These are phyloP conservation scores for Coemansia sp. DNA, from an alignment of 192 early-diverging fungal species.

Conservation along the genomic window DNA sequence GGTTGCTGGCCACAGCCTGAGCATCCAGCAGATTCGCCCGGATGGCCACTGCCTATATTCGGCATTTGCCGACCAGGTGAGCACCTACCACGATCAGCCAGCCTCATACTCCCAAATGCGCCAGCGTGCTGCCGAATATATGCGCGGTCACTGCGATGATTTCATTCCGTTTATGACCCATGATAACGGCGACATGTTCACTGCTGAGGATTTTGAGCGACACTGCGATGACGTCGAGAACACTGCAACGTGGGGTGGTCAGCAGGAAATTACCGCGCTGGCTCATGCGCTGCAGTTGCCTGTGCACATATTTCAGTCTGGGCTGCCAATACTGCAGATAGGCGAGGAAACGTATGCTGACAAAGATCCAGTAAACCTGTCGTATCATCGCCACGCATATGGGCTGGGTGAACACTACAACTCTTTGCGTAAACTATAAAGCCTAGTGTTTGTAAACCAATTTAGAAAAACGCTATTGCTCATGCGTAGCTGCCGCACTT, in stretches of 20 bases:
- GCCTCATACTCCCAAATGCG: slow-evolving; percentile 68
- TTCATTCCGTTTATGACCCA: slow-evolving; percentile 87
- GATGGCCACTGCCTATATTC: slow-evolving; percentile 97
- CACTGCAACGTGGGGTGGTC: slow-evolving; percentile 92
- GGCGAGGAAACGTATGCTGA: slow-evolving; percentile 67
- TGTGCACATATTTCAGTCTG: slow-evolving; percentile 86
- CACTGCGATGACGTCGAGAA: slow-evolving; percentile 79
- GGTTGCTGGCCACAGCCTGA: slow-evolving; percentile 57
- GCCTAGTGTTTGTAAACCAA: not conserved
- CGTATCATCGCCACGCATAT: slow-evolving; percentile 88
- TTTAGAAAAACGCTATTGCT: not conserved
- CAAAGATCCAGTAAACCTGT: slow-evolving; percentile 68
- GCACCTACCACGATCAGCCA: slow-evolving; percentile 52
- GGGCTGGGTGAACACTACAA: slow-evolving; percentile 98
- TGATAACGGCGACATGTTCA: slow-evolving; percentile 77
- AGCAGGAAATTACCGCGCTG: slow-evolving; percentile 85
- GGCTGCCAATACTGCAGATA: slow-evolving; percentile 72
- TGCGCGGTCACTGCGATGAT: slow-evolving; percentile 78
- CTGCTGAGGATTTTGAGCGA: slow-evolving; percentile 62
- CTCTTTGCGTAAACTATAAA: slow-evolving; percentile 59
- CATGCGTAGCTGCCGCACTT: not conserved
- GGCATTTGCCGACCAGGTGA: slow-evolving; percentile 82
- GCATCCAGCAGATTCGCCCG: slow-evolving; percentile 69
- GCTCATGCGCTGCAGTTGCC: slow-evolving; percentile 70
- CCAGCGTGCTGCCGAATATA: slow-evolving; percentile 71